phyloP scores from a whole-genome alignment of 2,329 filamentous ascomycete genomes.

The Verticillium zaregamsianum region DNA sequence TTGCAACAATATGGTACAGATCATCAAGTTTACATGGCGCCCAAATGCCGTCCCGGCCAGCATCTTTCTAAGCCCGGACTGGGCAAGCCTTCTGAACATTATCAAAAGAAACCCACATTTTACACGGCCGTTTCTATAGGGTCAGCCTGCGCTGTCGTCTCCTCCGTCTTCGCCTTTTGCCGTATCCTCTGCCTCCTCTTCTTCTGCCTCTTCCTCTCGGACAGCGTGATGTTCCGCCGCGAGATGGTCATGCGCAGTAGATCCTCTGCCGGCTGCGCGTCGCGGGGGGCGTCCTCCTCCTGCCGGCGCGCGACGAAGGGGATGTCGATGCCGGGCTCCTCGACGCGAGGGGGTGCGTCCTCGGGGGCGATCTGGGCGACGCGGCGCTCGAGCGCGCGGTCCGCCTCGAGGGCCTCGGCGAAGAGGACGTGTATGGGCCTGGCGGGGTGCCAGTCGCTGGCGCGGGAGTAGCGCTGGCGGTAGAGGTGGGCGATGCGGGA shows the following conservation, averaged over 20 bases:
- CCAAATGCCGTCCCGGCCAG: background rate
- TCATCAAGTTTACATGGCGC: background rate
- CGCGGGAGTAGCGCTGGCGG: background rate
- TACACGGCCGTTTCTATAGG: background rate
- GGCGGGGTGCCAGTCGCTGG: background rate
- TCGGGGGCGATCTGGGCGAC: background rate
- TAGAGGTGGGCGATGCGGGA: background rate
- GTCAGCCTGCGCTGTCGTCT: background rate
- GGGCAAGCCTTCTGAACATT: no score
- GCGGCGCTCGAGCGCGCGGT: constrained; percentile 1
- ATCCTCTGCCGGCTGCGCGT: background rate
- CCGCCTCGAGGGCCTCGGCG: constrained; percentile 1
- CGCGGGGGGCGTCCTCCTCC: background rate
- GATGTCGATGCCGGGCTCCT: background rate
- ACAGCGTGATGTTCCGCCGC: background rate
- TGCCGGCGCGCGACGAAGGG: background rate
- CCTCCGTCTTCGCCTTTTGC: background rate
- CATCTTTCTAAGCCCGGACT: no score
- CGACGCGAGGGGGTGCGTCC: background rate
- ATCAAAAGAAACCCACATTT: background rate
- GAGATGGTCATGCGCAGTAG: background rate
- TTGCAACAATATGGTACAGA: background rate
- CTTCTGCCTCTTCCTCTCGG: background rate
- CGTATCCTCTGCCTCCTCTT: background rate
- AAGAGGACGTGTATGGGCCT: constrained; percentile 7